Evolutionary conservation across 106 monocot genomes (phyloP), one percentile per base, ranked within the genome.

Genomic region (Dendrobium chrysotoxum): DNA sequence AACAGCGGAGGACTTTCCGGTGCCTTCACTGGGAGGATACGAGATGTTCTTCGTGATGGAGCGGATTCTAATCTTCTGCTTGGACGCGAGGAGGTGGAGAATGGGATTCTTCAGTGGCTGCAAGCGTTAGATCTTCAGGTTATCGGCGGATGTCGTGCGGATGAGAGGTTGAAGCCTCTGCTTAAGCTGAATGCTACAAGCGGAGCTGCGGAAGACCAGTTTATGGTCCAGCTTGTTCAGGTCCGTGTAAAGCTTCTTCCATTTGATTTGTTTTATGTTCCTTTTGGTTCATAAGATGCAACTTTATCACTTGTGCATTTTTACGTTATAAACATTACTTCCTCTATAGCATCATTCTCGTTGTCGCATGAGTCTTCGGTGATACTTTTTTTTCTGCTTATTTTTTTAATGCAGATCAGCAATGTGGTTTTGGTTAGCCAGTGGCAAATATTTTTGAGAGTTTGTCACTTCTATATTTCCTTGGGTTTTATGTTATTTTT

Each of bases 61-160:
- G 75, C 75, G 73, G 84, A 85, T 31, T 80, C 61, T 12, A 85
- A 87, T 86, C 76, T 85, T 68, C 25, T 81, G 68, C 50, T 84
- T 40, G 86, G 81, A 20, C 16, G 76, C 23, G 61, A 75, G 16
- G 86, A 86, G 39, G 35, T 83, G 35, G 90, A 86, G 80, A 85
- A 77, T 25, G 83, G 81, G 25, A 45, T 87, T 82, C 20, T 87
- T 74, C 86, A 58, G 74, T 90, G 88, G 88, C 84, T 91, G 31
- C 88, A 73, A 10, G 91, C 96, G 11, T 84, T 93, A 55, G 94
- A 92, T 89, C 87, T 89, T 53, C 97, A 97, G 76, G 76, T 90
- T 54, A 38, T 94, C 7, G 97, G 97, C 5, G 94, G 94, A 2
- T 97, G 97, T 66, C 88, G 97, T 6, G 89, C 86, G 17, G 94